Evolutionary conservation across 306 rosid genomes (phyloP).

Genomic region (Gastrolobium bilobum): DNA sequence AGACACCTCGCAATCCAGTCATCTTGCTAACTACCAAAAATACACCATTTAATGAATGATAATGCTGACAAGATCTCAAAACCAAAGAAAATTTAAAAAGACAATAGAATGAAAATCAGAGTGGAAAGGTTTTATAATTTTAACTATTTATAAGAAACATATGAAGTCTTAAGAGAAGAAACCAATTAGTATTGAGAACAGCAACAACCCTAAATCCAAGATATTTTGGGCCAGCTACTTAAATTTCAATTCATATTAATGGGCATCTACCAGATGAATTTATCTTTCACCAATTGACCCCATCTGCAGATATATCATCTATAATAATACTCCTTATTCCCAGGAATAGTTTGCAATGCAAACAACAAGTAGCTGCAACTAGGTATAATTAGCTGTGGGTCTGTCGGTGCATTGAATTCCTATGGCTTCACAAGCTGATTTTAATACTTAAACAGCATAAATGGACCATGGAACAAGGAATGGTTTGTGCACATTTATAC

Average conservation of each 20-base stretch:
- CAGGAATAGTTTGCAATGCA: neutral
- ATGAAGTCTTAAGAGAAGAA: neutral
- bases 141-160: neutral
- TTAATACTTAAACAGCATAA: constrained; percentile 18
- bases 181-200: neutral
- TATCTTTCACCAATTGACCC: constrained; percentile 6
- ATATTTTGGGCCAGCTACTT: neutral
- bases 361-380: constrained; percentile 22
- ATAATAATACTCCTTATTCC: too few species aligned
- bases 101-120: constrained; percentile 22
- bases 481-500: neutral
- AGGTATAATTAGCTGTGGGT: neutral
- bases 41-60: neutral
- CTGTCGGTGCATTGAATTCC: neutral
- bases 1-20: neutral
- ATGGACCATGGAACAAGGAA: neutral
- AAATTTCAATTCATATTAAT: neutral
- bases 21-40: neutral
- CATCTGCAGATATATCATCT: neutral
- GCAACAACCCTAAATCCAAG: neutral
- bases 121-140: neutral
- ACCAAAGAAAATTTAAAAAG: neutral
- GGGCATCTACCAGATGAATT: neutral
- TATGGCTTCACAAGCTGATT: constrained; percentile 24
- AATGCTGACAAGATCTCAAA: constrained; percentile 6